A percentile compares a stretch with the other conserved stretches of the same genome.
phyloP scores from a whole-genome alignment of 2,329 filamentous ascomycete genomes.

The Penicillium sp. region DNA sequence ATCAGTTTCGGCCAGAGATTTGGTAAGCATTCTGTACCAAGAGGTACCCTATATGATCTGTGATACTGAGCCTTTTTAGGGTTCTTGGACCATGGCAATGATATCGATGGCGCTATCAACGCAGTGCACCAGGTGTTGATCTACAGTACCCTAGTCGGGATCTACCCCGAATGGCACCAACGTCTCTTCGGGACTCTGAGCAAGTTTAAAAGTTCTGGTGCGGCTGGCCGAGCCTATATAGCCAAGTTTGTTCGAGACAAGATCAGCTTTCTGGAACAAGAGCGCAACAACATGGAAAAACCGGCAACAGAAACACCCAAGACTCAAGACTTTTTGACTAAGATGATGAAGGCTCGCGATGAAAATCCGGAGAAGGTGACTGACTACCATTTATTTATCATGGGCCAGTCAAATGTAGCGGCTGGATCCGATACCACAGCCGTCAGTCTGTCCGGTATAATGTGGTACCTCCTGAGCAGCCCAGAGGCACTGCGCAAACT shows the following conservation, averaged over 20 bases:
- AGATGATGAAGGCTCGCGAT: conserved; percentile 43
- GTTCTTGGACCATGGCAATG: conserved; percentile 50
- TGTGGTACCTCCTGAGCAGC: conserved; percentile 48
- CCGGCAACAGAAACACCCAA: conserved; percentile 11
- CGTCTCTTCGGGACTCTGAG: conserved; percentile 33
- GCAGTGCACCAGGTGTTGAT: conserved; percentile 37
- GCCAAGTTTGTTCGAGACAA: conserved; percentile 34
- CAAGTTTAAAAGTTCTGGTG: conserved; percentile 31
- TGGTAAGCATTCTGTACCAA: conserved; percentile 13
- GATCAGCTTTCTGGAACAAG: conserved; percentile 28
- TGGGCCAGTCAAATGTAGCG: conserved; percentile 36
- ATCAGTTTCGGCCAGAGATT: conserved; percentile 46
- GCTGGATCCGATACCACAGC: conserved; percentile 50
- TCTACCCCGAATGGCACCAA: conserved; percentile 45
- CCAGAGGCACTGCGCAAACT: conserved; percentile 28
- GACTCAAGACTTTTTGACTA: conserved; percentile 45
- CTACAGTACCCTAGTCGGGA: conserved; percentile 45
- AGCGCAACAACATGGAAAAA: conserved; percentile 14
- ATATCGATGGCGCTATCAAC: conserved; percentile 46
- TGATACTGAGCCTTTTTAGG: conserved; percentile 26
- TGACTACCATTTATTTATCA: conserved; percentile 40
- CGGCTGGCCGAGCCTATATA: conserved; percentile 34
- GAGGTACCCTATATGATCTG: neutral
- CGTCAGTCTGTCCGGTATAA: conserved; percentile 47
- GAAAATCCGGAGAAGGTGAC: conserved; percentile 47